Evolutionary conservation across 208 protist species (phyloP).

Genomic region (Endotrypanum monterogeii): DNA sequence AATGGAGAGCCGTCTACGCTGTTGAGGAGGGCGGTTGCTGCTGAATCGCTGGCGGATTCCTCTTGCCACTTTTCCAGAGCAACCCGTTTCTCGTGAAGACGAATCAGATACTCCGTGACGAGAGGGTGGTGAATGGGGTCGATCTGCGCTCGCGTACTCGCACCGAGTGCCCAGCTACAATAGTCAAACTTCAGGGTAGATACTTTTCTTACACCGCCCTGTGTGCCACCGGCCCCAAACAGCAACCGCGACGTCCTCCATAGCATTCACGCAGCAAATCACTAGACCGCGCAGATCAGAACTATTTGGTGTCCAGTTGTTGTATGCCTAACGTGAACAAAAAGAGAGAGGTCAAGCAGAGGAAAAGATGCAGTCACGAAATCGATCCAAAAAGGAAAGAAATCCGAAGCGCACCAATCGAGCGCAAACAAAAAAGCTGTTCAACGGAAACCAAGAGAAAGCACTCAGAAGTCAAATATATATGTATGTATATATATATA

Average conservation of each 20-base stretch:
- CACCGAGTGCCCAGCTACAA: conserved; percentile 56
- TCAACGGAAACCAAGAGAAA: background rate
- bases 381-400: background rate
- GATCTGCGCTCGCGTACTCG: conserved; percentile 52
- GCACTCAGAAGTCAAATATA: background rate
- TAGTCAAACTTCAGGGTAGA: conserved; percentile 49
- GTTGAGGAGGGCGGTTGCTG: conserved; percentile 26
- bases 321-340: background rate
- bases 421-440: background rate
- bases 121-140: conserved; percentile 74
- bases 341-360: background rate
- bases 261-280: conserved; percentile 23
- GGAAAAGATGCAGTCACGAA: background rate
- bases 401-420: background rate
- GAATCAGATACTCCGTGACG: conserved; percentile 83
- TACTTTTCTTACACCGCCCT: conserved; percentile 77
- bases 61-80: conserved; percentile 60
- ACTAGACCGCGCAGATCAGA: background rate
- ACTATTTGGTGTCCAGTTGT: background rate
- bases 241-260: conserved; percentile 25
- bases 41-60: conserved; percentile 3
- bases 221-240: conserved; percentile 84
- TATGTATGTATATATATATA: too few relatives aligned
- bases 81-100: conserved; percentile 59
- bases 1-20: conserved; percentile 55